phyloP scores from a whole-genome alignment of 352 stramenopile species.

The Pythium periplocum region DNA sequence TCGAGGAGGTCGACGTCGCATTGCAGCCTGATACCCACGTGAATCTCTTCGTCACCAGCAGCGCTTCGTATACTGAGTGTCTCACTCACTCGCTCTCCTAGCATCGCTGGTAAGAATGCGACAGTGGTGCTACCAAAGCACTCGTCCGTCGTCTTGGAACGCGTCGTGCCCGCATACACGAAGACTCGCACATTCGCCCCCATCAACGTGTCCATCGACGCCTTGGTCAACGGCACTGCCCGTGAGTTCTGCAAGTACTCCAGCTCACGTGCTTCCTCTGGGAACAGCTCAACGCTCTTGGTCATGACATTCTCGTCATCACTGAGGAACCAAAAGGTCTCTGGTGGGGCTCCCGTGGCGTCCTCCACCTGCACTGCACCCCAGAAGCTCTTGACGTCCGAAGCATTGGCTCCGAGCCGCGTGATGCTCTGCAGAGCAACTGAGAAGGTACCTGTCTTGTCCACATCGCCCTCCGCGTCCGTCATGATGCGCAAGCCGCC shows the following conservation, averaged over 20 bases:
- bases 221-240: conserved; percentile 25
- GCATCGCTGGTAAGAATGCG: conserved; percentile 25
- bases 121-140: conserved; percentile 32
- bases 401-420: conserved; percentile 10
- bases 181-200: conserved; percentile 31
- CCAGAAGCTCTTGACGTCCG: conserved; percentile 5
- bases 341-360: conserved; percentile 18
- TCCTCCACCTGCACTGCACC: conserved; percentile 37
- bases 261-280: not conserved
- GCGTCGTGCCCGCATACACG: conserved; percentile 31
- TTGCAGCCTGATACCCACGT: conserved; percentile 31
- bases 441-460: conserved; percentile 27
- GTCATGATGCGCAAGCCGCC: conserved; percentile 1
- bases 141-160: conserved; percentile 24
- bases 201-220: conserved; percentile 32
- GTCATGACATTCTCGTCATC: conserved; percentile 53
- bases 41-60: conserved; percentile 16
- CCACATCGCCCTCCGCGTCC: not conserved
- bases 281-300: conserved; percentile 23
- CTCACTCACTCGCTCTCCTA: conserved; percentile 18
- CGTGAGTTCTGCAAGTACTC: conserved; percentile 49
- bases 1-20: conserved; percentile 47
- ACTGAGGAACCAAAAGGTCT: conserved; percentile 43
- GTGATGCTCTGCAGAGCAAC: conserved; percentile 28
- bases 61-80: conserved; percentile 14